Conservation (phyloP, 2,329 filamentous ascomycete genomes). For the Cadophora gregata region DNA sequence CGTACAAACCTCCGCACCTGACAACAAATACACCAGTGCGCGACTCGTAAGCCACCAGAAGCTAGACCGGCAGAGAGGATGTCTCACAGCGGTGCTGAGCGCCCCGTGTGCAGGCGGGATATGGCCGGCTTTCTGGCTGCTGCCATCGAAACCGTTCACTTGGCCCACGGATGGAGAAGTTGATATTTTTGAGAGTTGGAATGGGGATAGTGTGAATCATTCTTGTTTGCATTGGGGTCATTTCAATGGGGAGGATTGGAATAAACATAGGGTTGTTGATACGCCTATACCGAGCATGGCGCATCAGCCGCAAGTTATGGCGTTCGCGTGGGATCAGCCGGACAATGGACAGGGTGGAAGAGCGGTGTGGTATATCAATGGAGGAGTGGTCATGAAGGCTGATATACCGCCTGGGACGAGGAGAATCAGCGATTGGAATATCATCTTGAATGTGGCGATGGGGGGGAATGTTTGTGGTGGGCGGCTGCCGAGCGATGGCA, state of each 20-base stretch:
- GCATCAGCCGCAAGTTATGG: slow-evolving; percentile 55
- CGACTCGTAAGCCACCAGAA: slow-evolving; percentile 60
- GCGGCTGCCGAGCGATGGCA: slow-evolving; percentile 56
- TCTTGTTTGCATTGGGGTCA: slow-evolving; percentile 65
- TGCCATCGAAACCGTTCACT: slow-evolving; percentile 61
- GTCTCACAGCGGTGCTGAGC: slow-evolving; percentile 56
- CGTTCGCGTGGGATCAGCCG: slow-evolving; percentile 61
- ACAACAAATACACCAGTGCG: slow-evolving; percentile 59
- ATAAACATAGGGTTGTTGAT: slow-evolving; percentile 61
- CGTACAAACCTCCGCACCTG: slow-evolving; percentile 44
- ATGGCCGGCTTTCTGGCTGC: slow-evolving; percentile 68
- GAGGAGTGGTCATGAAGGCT: slow-evolving; percentile 61
- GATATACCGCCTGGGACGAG: slow-evolving; percentile 58
- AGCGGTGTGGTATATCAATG: slow-evolving; percentile 66
- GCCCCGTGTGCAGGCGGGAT: slow-evolving; percentile 61
- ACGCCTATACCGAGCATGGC: slow-evolving; percentile 57
- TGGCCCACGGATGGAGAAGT: slow-evolving; percentile 67
- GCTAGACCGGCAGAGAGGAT: slow-evolving; percentile 57
- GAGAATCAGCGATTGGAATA: slow-evolving; percentile 59
- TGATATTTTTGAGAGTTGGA: slow-evolving; percentile 68
- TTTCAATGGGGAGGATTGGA: slow-evolving; percentile 57
- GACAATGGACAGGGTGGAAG: slow-evolving; percentile 50
- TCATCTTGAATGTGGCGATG: slow-evolving; percentile 67
- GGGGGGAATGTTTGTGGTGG: slow-evolving; percentile 64
- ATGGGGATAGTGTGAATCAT: slow-evolving; percentile 60